phyloP scores from a whole-genome alignment of 1,139 yeast genomes.

The Hyphopichia buzzinii region DNA sequence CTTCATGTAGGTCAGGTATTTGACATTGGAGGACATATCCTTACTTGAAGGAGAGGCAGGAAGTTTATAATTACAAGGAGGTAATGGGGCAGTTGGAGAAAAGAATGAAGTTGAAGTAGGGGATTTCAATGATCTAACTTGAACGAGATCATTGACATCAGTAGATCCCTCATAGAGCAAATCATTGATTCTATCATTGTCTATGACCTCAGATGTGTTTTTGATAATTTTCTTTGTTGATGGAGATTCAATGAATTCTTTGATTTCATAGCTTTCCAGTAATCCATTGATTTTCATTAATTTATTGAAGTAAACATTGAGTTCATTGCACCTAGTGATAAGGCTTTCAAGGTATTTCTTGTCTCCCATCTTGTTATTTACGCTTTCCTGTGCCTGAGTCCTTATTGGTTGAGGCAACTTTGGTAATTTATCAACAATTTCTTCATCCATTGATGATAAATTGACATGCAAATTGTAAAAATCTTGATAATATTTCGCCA shows the following conservation, averaged over 20 bases:
- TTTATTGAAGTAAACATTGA: conserved; percentile 33
- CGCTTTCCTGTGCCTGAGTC: conserved; percentile 9
- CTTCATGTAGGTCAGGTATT: conserved; percentile 14
- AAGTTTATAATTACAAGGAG: conserved; percentile 12
- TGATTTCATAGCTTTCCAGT: conserved; percentile 15
- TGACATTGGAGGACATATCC: conserved; percentile 5
- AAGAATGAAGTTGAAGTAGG: conserved; percentile 9
- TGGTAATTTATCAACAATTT: conserved; percentile 20
- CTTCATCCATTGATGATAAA: conserved; percentile 14
- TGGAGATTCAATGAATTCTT: conserved; percentile 14
- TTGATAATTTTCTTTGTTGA: not conserved
- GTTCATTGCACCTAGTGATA: conserved; percentile 28
- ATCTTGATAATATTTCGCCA: conserved; percentile 35
- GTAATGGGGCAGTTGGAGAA: conserved; percentile 31
- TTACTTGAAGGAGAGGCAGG: not conserved
- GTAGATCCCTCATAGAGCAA: conserved; percentile 22
- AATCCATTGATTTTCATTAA: conserved; percentile 16
- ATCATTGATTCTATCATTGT: conserved; percentile 17
- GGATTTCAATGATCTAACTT: conserved; percentile 6
- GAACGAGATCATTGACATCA: conserved; percentile 16
- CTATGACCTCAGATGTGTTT: conserved; percentile 7
- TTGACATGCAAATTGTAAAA: conserved; percentile 32
- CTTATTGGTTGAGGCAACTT: conserved; percentile 38
- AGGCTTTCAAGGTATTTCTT: conserved; percentile 19
- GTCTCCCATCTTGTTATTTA: conserved; percentile 11